A percentile compares a stretch with the other conserved stretches of the same genome.
Conservation (phyloP, 257 asterid species). For the Galeopsis tetrahit region DNA sequence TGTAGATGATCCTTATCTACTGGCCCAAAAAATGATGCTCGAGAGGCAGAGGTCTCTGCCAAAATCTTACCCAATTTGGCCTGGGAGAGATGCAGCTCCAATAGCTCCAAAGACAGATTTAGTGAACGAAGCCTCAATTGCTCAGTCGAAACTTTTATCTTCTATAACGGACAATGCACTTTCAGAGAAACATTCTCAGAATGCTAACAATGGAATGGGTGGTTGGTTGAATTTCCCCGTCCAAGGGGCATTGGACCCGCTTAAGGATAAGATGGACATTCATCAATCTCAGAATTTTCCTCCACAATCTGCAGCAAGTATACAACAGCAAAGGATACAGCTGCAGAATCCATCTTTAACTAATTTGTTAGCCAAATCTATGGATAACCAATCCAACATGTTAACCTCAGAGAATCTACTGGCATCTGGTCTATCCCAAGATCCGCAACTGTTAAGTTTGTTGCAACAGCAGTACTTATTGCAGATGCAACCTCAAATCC, state of each 20-base stretch:
- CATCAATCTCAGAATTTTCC: conserved; percentile 65
- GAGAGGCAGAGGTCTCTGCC: conserved; percentile 81
- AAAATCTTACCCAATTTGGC: conserved; percentile 66
- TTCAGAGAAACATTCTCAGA: conserved; percentile 58
- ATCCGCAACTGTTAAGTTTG: conserved; percentile 75
- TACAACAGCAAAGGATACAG: conserved; percentile 70
- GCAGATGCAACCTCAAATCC: conserved; percentile 74
- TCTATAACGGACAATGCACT: conserved; percentile 58
- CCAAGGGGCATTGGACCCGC: conserved; percentile 67
- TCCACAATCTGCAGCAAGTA: conserved; percentile 65
- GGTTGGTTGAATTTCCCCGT: conserved; percentile 75
- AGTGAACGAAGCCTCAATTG: conserved; percentile 53
- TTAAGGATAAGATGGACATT: conserved; percentile 67
- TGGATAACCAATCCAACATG: conserved; percentile 59
- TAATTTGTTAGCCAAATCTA: conserved; percentile 53
- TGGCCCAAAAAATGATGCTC: conserved; percentile 64
- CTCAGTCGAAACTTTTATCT: conserved; percentile 54
- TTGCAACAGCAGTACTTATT: conserved; percentile 83
- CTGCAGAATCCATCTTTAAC: conserved; percentile 56
- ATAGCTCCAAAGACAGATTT: conserved; percentile 50
- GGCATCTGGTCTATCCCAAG: conserved; percentile 69
- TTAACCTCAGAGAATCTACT: conserved; percentile 62
- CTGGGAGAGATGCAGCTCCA: conserved; percentile 62
- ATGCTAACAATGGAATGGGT: conserved; percentile 55
- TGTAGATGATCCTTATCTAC: conserved; percentile 61